Evolutionary conservation across 78 protist genomes (phyloP).

Genomic region (Dictyostelium capitatum): DNA sequence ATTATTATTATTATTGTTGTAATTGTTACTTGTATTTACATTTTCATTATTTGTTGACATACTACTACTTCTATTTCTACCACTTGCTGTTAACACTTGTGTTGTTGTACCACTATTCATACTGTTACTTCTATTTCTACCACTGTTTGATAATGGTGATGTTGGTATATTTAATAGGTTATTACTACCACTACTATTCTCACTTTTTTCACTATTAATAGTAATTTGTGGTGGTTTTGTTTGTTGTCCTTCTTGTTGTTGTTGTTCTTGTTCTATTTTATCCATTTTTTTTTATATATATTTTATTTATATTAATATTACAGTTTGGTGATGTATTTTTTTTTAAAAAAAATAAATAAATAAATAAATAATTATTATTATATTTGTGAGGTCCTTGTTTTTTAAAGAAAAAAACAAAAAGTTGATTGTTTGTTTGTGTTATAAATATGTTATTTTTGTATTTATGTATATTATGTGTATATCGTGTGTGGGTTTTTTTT

Average conservation of each 20-base stretch:
- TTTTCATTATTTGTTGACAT: neutral
- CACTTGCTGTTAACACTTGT: neutral
- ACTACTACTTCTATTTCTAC: neutral
- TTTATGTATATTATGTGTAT: no score
- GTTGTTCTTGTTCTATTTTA: neutral
- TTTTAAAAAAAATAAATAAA: no score
- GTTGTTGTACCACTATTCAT: constrained; percentile 20
- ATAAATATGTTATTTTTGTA: no score
- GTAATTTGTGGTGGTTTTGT: neutral
- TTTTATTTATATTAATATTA: no score
- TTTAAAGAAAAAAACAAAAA: no score
- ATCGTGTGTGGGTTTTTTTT: no score
- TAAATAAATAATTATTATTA: no score
- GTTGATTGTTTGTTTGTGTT: no score
- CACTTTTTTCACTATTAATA: neutral
- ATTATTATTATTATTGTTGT: neutral
- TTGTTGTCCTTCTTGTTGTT: neutral
- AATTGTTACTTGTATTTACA: neutral
- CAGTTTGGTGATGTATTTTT: no score
- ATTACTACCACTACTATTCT: neutral
- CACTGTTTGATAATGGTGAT: neutral
- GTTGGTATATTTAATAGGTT: neutral
- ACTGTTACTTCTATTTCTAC: constrained; percentile 19
- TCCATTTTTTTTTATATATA: no score
- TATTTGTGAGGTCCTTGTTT: no score